Evolutionary conservation across 495 filamentous ascomycete genomes (phyloP).

Genomic region (Tuber microsphaerosporum): DNA sequence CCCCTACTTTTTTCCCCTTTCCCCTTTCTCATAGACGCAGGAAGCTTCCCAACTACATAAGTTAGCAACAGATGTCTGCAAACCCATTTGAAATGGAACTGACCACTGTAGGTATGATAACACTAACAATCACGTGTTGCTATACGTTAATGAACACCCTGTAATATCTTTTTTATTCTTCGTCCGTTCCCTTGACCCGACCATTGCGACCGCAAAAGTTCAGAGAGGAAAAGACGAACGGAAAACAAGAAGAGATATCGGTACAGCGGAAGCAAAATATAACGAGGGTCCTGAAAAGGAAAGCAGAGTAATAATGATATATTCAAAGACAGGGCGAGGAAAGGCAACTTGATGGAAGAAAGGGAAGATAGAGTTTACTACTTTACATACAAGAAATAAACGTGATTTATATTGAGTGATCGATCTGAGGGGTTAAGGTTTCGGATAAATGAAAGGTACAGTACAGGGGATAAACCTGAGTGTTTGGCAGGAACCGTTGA

Average conservation of each 20-base stretch:
- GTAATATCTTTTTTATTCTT: constrained; percentile 10
- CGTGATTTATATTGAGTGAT: neutral
- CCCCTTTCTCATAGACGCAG: neutral
- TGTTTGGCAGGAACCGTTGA: constrained; percentile 17
- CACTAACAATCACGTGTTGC: constrained; percentile 34
- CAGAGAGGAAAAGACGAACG: neutral
- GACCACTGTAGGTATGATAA: constrained; percentile 31
- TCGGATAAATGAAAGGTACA: constrained; percentile 31
- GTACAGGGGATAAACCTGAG: constrained; percentile 12
- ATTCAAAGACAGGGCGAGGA: constrained; percentile 7
- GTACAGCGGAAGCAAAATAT: neutral
- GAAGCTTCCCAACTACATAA: neutral
- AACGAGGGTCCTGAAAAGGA: neutral
- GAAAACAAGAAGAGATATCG: neutral
- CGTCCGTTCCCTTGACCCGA: neutral
- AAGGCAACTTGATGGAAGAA: neutral
- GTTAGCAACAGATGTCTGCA: neutral
- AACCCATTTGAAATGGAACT: constrained; percentile 19
- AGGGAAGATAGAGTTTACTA: constrained; percentile 3
- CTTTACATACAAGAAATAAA: constrained; percentile 17
- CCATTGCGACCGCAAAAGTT: neutral
- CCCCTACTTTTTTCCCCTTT: neutral
- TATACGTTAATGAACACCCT: constrained; percentile 32
- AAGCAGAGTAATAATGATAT: neutral
- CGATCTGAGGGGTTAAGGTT: constrained; percentile 8